Conservation (phyloP, 441 rosid genomes). For the Croton laevigatus region DNA sequence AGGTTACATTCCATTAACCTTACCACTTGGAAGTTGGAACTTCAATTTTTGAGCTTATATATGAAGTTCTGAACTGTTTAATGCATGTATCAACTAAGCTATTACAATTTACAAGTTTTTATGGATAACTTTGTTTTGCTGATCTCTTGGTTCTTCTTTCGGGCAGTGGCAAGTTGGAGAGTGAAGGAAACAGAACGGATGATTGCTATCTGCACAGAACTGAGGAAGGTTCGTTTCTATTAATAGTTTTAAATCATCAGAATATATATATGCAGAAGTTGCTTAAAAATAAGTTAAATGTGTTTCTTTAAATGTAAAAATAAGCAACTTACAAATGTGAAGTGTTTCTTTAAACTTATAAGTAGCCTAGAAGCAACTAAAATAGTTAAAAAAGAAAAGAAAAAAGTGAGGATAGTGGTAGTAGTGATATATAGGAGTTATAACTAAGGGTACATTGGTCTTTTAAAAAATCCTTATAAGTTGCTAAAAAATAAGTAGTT, state of each 20-base stretch:
- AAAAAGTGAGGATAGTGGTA: too few relatives aligned
- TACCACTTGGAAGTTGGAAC: background rate
- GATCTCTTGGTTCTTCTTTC: background rate
- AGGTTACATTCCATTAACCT: too few relatives aligned
- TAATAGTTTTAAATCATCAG: background rate
- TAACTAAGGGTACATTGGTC: too few relatives aligned
- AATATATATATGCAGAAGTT: background rate
- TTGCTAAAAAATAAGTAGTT: too few relatives aligned
- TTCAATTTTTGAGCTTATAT: background rate
- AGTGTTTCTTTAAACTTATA: too few relatives aligned
- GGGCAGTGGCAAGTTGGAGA: conserved; percentile 97
- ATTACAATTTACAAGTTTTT: background rate
- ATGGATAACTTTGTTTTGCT: background rate
- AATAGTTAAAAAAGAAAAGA: too few relatives aligned
- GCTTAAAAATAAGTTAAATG: background rate
- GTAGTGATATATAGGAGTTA: too few relatives aligned
- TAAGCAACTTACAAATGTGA: too few relatives aligned
- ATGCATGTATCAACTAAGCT: background rate
- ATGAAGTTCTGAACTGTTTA: background rate
- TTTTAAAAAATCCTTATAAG: too few relatives aligned
- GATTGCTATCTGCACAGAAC: conserved; percentile 97
- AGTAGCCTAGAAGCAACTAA: too few relatives aligned
- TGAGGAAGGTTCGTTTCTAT: conserved; percentile 58
- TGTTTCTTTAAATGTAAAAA: background rate
- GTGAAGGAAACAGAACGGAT: conserved; percentile 98